Evolutionary conservation across 352 stramenopile species (phyloP).

Genomic region (Globisporangium spinosum): DNA sequence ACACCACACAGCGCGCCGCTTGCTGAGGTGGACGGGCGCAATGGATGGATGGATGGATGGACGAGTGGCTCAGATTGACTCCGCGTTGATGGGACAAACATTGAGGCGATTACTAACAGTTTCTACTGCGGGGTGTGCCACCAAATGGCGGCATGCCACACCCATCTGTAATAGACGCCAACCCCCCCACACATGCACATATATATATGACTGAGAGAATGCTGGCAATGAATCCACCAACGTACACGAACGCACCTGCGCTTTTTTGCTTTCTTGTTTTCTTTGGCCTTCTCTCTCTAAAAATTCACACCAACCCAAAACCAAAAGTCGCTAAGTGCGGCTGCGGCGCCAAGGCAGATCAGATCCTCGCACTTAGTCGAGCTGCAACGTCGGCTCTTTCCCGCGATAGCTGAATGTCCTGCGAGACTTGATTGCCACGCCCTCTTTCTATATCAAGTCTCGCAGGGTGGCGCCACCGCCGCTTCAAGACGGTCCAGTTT

Average conservation of each 20-base stretch:
- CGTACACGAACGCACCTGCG: not conserved
- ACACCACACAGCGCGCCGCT: not conserved
- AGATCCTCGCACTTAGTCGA: slow-evolving; percentile 3
- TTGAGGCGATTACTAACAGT: slow-evolving; percentile 10
- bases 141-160: not conserved
- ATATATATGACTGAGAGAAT: not conserved
- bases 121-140: not conserved
- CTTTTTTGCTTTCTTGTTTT: not conserved
- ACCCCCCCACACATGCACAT: not conserved
- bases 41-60: not conserved
- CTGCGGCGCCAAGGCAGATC: not conserved
- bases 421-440: not conserved
- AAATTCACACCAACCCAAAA: not conserved
- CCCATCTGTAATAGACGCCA: not conserved
- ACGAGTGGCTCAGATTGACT: not conserved
- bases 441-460: not conserved
- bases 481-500: not conserved
- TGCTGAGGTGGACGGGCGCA: not conserved
- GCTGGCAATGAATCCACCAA: not conserved
- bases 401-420: not conserved
- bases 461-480: not conserved
- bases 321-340: not conserved
- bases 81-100: not conserved
- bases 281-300: not conserved
- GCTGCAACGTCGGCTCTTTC: not conserved